Evolutionary conservation across 768 basidiomycete species (phyloP).

Genomic region (Tricholoma bakamatsutake): DNA sequence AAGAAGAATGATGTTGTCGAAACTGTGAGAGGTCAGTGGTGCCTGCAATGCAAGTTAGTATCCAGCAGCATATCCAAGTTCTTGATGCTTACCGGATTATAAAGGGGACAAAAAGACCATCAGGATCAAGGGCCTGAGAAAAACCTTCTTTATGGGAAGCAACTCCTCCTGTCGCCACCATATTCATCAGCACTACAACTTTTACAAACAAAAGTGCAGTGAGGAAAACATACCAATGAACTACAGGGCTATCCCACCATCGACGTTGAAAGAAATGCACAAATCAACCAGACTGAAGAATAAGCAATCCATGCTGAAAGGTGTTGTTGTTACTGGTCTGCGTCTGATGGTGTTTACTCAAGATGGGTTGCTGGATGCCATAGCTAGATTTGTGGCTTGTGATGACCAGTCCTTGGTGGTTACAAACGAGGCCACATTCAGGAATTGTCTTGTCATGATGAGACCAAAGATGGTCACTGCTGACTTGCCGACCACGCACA

Average conservation of each 20-base stretch:
- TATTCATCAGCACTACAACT: not conserved
- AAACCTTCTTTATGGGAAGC: constrained; percentile 4
- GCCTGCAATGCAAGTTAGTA: not conserved
- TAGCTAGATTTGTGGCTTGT: constrained; percentile 9
- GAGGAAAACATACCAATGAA: not conserved
- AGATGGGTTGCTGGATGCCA: too few relatives aligned
- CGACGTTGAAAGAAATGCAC: too few relatives aligned
- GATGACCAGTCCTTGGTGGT: constrained; percentile 9
- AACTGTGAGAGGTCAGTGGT: not conserved
- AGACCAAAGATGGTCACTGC: not conserved
- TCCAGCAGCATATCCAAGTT: not conserved
- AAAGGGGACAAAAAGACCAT: not conserved
- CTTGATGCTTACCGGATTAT: not conserved
- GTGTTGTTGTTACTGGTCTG: too few relatives aligned
- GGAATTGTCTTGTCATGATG: constrained; percentile 1
- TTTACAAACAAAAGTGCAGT: not conserved
- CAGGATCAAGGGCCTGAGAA: not conserved
- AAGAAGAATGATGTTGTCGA: not conserved
- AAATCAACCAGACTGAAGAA: too few relatives aligned
- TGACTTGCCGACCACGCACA: too few relatives aligned
- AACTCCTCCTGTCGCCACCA: not conserved
- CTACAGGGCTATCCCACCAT: too few relatives aligned
- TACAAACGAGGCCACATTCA: not conserved
- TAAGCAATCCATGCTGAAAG: too few relatives aligned
- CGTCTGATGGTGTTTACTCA: too few relatives aligned